A percentile compares a stretch with the other conserved stretches of the same genome.
These are phyloP conservation scores for Truncatella angustata DNA, from an alignment of 2,329 filamentous ascomycete genomes.

Conservation along the genomic window DNA sequence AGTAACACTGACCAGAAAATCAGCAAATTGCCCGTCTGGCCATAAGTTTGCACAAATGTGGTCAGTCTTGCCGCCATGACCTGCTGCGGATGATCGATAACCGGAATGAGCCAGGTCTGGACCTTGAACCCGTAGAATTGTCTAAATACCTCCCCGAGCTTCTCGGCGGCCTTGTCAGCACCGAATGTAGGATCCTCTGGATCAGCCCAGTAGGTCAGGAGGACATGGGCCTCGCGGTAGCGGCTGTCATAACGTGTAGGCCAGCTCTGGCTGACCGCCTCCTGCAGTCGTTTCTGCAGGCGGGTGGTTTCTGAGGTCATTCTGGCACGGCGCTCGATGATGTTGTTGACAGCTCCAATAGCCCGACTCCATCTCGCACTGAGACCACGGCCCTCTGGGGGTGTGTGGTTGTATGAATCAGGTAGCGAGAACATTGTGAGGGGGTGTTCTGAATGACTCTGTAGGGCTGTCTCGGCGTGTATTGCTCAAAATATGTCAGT, in stretches of 20 bases:
- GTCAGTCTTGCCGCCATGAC: not conserved
- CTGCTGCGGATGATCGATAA: not conserved
- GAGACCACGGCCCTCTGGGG: too few species aligned
- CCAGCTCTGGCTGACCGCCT: not conserved
- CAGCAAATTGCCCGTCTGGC: not conserved
- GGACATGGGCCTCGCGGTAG: constrained; percentile 8
- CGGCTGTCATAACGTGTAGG: not conserved
- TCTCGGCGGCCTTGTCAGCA: not conserved
- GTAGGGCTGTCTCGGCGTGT: too few species aligned
- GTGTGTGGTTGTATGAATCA: too few species aligned
- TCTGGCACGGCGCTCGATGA: not conserved
- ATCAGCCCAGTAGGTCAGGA: constrained; percentile 11
- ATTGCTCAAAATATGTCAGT: too few species aligned
- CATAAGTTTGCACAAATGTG: not conserved
- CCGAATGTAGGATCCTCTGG: not conserved
- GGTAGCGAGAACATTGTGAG: too few species aligned
- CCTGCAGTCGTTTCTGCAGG: not conserved
- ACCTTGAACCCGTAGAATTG: constrained; percentile 7
- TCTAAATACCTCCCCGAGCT: constrained; percentile 2
- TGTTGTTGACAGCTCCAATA: not conserved
- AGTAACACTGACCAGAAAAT: constrained; percentile 8
- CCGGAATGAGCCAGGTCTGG: constrained; percentile 7
- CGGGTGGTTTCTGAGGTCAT: not conserved
- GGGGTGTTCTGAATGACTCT: too few species aligned
- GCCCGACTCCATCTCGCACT: not conserved